A percentile compares a stretch with the other conserved stretches of the same genome.
Evolutionary conservation across 2,329 filamentous ascomycete genomes (phyloP).

Genomic region (Fusarium nelsonii): DNA sequence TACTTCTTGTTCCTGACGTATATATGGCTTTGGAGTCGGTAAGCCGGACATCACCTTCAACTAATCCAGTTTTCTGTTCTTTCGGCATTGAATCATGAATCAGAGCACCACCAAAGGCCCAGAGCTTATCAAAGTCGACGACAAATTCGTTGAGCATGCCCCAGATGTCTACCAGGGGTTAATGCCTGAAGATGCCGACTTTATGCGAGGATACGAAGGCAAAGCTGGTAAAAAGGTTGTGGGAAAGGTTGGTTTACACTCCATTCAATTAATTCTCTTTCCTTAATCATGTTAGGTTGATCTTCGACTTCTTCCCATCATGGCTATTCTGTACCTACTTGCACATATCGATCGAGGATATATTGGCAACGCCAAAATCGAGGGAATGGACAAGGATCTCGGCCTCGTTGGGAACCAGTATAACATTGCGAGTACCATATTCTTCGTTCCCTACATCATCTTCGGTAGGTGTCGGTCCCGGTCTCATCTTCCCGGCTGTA

Average conservation of each 20-base stretch:
- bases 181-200: constrained; percentile 25
- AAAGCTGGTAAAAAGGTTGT: constrained; percentile 31
- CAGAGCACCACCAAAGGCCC: not conserved
- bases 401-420: constrained; percentile 64
- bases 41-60: accelerated
- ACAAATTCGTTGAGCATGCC: constrained; percentile 14
- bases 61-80: accelerated
- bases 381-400: constrained; percentile 61
- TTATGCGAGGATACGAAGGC: constrained; percentile 33
- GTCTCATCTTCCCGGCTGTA: too few species aligned
- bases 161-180: constrained; percentile 44
- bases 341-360: constrained; percentile 41
- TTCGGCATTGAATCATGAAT: not conserved
- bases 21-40: not conserved
- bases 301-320: constrained; percentile 34
- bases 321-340: constrained; percentile 35
- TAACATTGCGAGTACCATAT: constrained; percentile 63
- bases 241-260: constrained; percentile 17
- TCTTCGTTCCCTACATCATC: constrained; percentile 68
- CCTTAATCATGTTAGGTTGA: constrained; percentile 20
- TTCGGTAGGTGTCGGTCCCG: constrained; percentile 6
- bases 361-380: constrained; percentile 46
- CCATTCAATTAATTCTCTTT: accelerated
- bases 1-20: not conserved
- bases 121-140: constrained; percentile 2